Evolutionary conservation across 139 green algal species (phyloP).

Genomic region (Diplosphaera chodatii): DNA sequence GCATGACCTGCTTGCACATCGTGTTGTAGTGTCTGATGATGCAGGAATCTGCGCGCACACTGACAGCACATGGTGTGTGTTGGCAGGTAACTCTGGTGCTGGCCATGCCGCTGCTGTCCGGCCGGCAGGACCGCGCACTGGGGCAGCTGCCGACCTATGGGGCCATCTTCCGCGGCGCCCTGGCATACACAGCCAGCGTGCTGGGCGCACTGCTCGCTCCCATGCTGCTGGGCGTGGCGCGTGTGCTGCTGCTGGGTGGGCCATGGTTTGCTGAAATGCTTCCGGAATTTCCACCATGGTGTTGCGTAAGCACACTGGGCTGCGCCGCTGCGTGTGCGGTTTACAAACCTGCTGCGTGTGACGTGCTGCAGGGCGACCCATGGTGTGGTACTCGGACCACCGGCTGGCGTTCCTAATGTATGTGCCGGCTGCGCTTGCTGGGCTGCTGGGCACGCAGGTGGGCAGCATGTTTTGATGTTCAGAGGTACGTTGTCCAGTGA

Average conservation of each 20-base stretch:
- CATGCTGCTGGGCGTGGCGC: constrained; percentile 10
- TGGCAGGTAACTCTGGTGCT: constrained; percentile 3
- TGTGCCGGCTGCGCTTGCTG: constrained; percentile 30
- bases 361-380: constrained; percentile 31
- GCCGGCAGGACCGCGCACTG: too few species aligned
- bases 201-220: not conserved
- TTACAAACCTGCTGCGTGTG: too few species aligned
- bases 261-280: too few species aligned
- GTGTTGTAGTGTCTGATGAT: too few species aligned
- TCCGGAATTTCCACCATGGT: too few species aligned
- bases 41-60: too few species aligned
- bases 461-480: too few species aligned
- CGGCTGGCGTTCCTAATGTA: constrained; percentile 27
- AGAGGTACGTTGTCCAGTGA: too few species aligned
- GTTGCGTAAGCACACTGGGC: too few species aligned
- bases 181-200: not conserved
- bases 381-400: constrained; percentile 45
- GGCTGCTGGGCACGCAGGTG: constrained; percentile 31
- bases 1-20: too few species aligned
- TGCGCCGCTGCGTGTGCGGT: too few species aligned
- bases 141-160: not conserved
- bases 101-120: constrained; percentile 3
- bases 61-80: not conserved
- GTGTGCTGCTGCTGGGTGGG: constrained; percentile 12
- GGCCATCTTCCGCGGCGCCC: not conserved